phyloP scores from a whole-genome alignment of 2,329 filamentous ascomycete genomes.

The Graphilbum ipis-grandicollis region DNA sequence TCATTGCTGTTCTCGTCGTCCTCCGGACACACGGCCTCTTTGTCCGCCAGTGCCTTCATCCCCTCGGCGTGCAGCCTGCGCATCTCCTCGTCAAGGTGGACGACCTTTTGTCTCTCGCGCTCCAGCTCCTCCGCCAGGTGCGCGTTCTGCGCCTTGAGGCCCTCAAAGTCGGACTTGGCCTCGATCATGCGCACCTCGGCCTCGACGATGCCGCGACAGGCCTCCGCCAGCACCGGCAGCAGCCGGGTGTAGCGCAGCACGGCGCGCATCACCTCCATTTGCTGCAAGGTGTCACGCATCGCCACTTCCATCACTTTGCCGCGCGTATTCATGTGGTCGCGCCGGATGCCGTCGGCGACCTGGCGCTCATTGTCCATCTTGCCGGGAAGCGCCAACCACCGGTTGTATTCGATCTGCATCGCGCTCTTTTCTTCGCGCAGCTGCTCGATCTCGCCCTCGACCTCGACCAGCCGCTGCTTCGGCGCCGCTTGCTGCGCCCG shows the following conservation, averaged over 20 bases:
- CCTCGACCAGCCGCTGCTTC: conserved; percentile 17
- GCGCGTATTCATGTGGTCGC: conserved; percentile 12
- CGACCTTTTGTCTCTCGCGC: conserved; percentile 5
- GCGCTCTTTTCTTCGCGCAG: conserved; percentile 46
- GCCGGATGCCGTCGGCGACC: conserved; percentile 14
- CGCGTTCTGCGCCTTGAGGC: conserved; percentile 47
- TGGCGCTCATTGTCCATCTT: conserved; percentile 36
- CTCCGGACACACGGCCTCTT: conserved; percentile 21
- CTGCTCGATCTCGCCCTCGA: conserved; percentile 27
- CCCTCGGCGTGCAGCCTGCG: conserved; percentile 16
- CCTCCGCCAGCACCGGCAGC: conserved; percentile 42
- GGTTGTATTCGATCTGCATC: conserved; percentile 47
- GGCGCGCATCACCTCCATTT: conserved; percentile 37
- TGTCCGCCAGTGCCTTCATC: conserved; percentile 12
- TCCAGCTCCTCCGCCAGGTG: conserved; percentile 34
- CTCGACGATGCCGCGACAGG: conserved; percentile 49
- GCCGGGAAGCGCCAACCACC: conserved; percentile 49
- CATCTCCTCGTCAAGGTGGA: conserved; percentile 24
- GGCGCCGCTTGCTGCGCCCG: conserved; percentile 18
- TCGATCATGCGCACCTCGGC: conserved; percentile 58
- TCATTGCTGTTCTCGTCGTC: too few relatives aligned
- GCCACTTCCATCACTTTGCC: conserved; percentile 20
- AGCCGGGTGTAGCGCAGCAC: conserved; percentile 36
- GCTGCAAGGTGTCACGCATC: conserved; percentile 28
- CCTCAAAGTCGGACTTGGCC: conserved; percentile 61